These are phyloP conservation scores for Candida chilensis DNA, from an alignment of 805 yeast species.

Conservation along the genomic window DNA sequence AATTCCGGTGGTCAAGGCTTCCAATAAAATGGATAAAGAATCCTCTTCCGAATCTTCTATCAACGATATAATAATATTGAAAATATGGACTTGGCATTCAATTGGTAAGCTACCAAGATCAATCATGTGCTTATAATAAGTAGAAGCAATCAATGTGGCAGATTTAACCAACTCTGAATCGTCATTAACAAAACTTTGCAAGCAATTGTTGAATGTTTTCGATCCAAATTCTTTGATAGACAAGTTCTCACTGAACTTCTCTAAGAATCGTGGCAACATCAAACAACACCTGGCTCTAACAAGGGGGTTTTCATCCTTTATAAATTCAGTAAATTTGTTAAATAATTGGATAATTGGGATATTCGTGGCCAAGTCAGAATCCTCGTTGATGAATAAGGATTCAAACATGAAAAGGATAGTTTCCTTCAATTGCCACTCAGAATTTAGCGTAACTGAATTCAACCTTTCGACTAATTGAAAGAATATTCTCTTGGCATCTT, in stretches of 20 bases:
- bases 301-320: slow-evolving; percentile 17
- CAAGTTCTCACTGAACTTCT: slow-evolving; percentile 32
- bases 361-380: slow-evolving; percentile 9
- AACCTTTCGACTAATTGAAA: too few relatives aligned
- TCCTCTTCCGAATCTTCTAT: slow-evolving; percentile 68
- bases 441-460: not conserved
- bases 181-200: slow-evolving; percentile 11
- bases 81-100: slow-evolving; percentile 6
- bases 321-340: slow-evolving; percentile 6
- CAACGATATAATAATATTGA: slow-evolving; percentile 32
- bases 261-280: slow-evolving; percentile 46
- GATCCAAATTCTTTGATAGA: slow-evolving; percentile 19
- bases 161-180: slow-evolving; percentile 12
- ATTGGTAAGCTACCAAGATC: slow-evolving; percentile 8
- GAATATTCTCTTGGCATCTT: slow-evolving; percentile 29
- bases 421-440: slow-evolving; percentile 24
- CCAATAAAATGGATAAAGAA: slow-evolving; percentile 64
- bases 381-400: slow-evolving; percentile 32
- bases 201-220: slow-evolving; percentile 16
- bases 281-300: slow-evolving; percentile 41
- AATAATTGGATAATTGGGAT: slow-evolving; percentile 12
- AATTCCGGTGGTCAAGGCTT: slow-evolving; percentile 53
- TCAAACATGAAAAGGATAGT: slow-evolving; percentile 29
- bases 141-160: slow-evolving; percentile 40
- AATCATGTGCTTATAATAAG: slow-evolving; percentile 36